Percentiles rank a stretch among this genome's conserved stretches.
Conservation (phyloP, 1,139 yeast species). For the Magnusiomyces fungicola region DNA sequence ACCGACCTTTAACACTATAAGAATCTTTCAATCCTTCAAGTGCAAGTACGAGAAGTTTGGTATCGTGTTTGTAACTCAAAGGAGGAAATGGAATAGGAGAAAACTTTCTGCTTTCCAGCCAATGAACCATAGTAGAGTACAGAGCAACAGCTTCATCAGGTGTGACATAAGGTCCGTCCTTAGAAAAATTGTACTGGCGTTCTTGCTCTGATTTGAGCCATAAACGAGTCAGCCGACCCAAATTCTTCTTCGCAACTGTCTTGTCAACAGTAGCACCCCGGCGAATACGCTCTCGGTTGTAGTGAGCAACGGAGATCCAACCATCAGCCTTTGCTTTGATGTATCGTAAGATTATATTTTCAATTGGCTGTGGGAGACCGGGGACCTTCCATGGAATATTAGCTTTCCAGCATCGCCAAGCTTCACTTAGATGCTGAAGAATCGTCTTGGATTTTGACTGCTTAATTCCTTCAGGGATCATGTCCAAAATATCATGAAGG, state of each 20-base stretch:
- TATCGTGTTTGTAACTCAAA: slow-evolving; percentile 83
- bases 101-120: slow-evolving; percentile 85
- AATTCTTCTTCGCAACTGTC: slow-evolving; percentile 84
- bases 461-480: slow-evolving; percentile 93
- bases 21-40: slow-evolving; percentile 81
- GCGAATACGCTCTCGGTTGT: slow-evolving; percentile 80
- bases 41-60: slow-evolving; percentile 81
- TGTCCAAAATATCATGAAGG: slow-evolving; percentile 89
- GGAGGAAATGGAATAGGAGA: slow-evolving; percentile 94
- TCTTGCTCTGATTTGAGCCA: slow-evolving; percentile 94
- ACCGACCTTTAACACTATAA: slow-evolving; percentile 72
- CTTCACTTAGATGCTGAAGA: slow-evolving; percentile 90
- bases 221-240: slow-evolving; percentile 83
- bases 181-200: slow-evolving; percentile 70
- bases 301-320: slow-evolving; percentile 91
- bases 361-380: slow-evolving; percentile 89
- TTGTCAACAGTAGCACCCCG: slow-evolving; percentile 90
- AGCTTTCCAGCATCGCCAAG: slow-evolving; percentile 99
- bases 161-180: slow-evolving; percentile 79
- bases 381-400: slow-evolving; percentile 98
- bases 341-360: slow-evolving; percentile 76
- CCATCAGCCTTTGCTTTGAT: slow-evolving; percentile 95
- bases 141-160: slow-evolving; percentile 86
- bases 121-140: slow-evolving; percentile 80
- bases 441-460: slow-evolving; percentile 83